Evolutionary conservation across 2,329 filamentous ascomycete genomes (phyloP).

Genomic region (Akanthomyces dipterigenus): DNA sequence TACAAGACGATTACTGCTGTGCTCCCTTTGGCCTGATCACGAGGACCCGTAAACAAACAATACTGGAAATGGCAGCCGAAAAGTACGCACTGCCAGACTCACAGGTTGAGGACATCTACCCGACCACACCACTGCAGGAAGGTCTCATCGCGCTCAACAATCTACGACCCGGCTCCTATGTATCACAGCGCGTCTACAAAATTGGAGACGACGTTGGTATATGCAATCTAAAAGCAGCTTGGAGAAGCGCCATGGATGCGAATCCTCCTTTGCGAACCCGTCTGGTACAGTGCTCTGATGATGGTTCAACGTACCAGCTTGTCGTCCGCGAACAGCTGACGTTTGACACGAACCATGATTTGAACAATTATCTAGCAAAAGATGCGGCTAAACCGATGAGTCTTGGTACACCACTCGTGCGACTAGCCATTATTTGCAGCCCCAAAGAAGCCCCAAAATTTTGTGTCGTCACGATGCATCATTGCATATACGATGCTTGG

Average conservation of each 20-base stretch:
- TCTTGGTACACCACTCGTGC: not conserved
- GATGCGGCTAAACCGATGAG: not conserved
- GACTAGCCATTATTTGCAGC: not conserved
- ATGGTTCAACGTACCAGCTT: not conserved
- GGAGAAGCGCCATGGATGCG: not conserved
- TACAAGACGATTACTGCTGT: not conserved
- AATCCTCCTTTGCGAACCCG: not conserved
- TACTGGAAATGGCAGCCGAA: constrained; percentile 14
- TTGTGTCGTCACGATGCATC: not conserved
- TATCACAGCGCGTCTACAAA: not conserved
- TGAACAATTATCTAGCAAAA: not conserved
- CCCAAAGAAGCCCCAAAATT: not conserved
- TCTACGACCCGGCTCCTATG: constrained; percentile 14
- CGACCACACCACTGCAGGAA: constrained; percentile 31
- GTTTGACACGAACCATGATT: not conserved
- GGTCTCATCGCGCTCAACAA: constrained; percentile 30
- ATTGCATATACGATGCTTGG: constrained; percentile 2
- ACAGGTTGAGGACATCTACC: constrained; percentile 29
- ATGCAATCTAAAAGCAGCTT: not conserved
- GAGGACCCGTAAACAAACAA: not conserved
- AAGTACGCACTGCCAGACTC: constrained; percentile 22
- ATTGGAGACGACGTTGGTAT: not conserved
- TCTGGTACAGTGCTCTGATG: not conserved
- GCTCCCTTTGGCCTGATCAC: not conserved
- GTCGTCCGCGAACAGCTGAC: not conserved